phyloP scores from a whole-genome alignment of 208 protist genomes.

The Borovskyia barvae region DNA sequence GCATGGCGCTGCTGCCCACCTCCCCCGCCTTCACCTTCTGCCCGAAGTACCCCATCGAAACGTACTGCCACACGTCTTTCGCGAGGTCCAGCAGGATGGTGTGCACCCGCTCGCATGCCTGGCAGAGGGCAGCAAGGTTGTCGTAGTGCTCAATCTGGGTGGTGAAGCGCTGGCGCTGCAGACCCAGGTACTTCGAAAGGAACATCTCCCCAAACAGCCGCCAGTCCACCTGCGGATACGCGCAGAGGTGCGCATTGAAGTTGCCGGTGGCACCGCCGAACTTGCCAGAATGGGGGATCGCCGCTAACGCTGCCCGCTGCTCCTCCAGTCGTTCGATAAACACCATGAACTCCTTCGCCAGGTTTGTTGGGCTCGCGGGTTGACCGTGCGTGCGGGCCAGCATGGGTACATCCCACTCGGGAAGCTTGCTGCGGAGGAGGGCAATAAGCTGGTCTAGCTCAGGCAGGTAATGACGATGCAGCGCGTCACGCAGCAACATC shows the following conservation, averaged over 20 bases:
- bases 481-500: constrained; percentile 89
- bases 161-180: constrained; percentile 85
- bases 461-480: constrained; percentile 77
- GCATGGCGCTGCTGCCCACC: constrained; percentile 96
- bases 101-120: constrained; percentile 90
- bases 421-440: constrained; percentile 47
- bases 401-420: constrained; percentile 88
- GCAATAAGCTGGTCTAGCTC: constrained; percentile 51
- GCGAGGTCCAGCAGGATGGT: constrained; percentile 92
- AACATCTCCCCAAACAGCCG: constrained; percentile 82
- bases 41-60: constrained; percentile 94
- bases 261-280: constrained; percentile 95
- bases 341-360: constrained; percentile 93
- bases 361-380: constrained; percentile 92
- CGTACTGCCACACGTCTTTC: constrained; percentile 95
- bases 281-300: constrained; percentile 75
- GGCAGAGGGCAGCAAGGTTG: constrained; percentile 89
- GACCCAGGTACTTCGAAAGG: constrained; percentile 68
- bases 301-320: constrained; percentile 60
- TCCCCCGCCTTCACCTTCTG: constrained; percentile 92
- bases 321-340: constrained; percentile 89
- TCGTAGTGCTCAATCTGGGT: constrained; percentile 97
- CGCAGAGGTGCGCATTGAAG: constrained; percentile 91
- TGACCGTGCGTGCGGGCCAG: constrained; percentile 94
- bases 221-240: constrained; percentile 90